phyloP scores from a whole-genome alignment of 2,329 filamentous ascomycete species.

The Pyricularia grisea region DNA sequence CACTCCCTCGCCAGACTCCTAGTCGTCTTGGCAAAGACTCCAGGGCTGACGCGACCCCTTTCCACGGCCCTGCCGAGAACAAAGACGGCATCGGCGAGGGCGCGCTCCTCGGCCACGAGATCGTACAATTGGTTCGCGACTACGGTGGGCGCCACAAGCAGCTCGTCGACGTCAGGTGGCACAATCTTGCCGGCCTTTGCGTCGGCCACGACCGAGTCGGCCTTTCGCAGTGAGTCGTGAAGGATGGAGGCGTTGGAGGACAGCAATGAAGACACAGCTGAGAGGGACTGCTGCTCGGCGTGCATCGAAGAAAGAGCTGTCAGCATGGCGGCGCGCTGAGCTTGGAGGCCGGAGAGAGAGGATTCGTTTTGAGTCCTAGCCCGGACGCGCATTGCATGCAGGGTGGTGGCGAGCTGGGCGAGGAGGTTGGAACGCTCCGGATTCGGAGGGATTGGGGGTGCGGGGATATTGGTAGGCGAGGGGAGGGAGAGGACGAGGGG shows the following conservation, averaged over 20 bases:
- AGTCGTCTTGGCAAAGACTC: constrained; percentile 72
- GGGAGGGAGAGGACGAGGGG: constrained; percentile 43
- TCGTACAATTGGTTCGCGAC: constrained; percentile 90
- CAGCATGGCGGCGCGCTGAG: constrained; percentile 71
- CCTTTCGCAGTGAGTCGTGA: constrained; percentile 65
- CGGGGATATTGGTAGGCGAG: constrained; percentile 22
- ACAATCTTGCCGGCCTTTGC: background rate
- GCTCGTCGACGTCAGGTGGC: constrained; percentile 70
- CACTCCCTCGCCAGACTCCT: constrained; percentile 67
- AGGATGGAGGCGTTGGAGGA: constrained; percentile 71
- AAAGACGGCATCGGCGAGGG: constrained; percentile 79
- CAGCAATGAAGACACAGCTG: constrained; percentile 60
- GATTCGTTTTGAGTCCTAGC: constrained; percentile 64
- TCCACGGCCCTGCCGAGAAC: constrained; percentile 69
- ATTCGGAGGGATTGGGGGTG: constrained; percentile 88
- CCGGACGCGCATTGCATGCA: constrained; percentile 59
- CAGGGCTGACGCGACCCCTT: constrained; percentile 57
- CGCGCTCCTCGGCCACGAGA: constrained; percentile 79
- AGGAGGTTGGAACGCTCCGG: constrained; percentile 89
- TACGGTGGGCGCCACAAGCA: constrained; percentile 87
- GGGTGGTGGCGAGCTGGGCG: constrained; percentile 60
- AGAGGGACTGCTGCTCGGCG: constrained; percentile 62
- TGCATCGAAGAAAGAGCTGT: constrained; percentile 61
- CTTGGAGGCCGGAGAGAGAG: constrained; percentile 64
- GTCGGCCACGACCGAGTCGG: constrained; percentile 41